Evolutionary conservation across 495 filamentous ascomycete genomes (phyloP), one percentile per base, ranked within the genome.

Genomic region (Xylaria cubensis): DNA sequence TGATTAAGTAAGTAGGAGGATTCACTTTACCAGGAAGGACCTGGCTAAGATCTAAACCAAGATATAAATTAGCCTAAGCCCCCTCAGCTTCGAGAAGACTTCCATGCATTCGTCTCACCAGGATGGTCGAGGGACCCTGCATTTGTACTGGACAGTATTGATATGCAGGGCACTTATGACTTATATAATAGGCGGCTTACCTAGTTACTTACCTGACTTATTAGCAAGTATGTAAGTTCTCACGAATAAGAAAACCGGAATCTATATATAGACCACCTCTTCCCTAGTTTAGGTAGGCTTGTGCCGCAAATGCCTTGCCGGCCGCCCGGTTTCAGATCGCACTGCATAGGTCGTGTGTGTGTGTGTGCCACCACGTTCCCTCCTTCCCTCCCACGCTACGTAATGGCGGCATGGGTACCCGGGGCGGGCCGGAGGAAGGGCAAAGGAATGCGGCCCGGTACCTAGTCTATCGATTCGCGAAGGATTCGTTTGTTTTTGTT

Each of bases 361-460:
- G 36, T 39, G 36, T 8, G 36, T 39, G 36, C 36, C 39, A 42
- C 39, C 39, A 41, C 39, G 12, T 6, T 39, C 34, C 26, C 26
- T 29, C 2, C 26, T 2, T 29, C 2, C 26, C 34, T 36, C 36
- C 39, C 39, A n/a, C 46, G n/a, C 46, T 50, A 50, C 46, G 5
- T 41, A 41, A 4, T 41, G 8, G 5, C 7, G n/a, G 17, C n/a
- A 51, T 51, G 48, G 48, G 48, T 24, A 21, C 12, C 53, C 55
- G 55, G 29, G 55, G 55, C 55, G 55, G 55, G 29, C 55, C 55
- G 55, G 29, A 59, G 55, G 55, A 58, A 58, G 26, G 7, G n/a
- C n/a, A n/a, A 58, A 34, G 55, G 55, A 36, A 59, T n/a, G 4
- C 55, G 55, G 29, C 13, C 29, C 29, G 55, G 42, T 46, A 6